Evolutionary conservation across 164 flowering plant genomes (phyloP).

Genomic region (Macadamia integrifolia): DNA sequence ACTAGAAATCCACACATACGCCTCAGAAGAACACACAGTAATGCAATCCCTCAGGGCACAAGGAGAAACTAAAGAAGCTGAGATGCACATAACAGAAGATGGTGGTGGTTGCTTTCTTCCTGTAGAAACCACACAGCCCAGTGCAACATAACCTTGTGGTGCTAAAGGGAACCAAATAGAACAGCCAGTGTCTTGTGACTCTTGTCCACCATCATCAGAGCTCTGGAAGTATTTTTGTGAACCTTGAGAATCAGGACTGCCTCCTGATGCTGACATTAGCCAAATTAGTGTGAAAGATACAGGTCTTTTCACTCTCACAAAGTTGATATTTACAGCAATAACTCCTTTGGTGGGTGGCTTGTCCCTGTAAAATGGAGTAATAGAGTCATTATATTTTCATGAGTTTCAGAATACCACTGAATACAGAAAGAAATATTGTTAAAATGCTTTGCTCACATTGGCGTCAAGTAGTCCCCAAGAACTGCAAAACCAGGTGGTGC

Average conservation of each 20-base stretch:
- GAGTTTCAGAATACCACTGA: neutral
- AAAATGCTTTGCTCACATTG: slow-evolving; percentile 54
- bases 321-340: slow-evolving; percentile 70
- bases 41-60: slow-evolving; percentile 82
- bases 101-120: slow-evolving; percentile 60
- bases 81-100: slow-evolving; percentile 73
- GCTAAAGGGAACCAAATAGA: slow-evolving; percentile 96
- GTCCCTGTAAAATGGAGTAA: slow-evolving; percentile 46
- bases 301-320: slow-evolving; percentile 76
- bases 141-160: slow-evolving; percentile 85
- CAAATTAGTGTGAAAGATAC: slow-evolving; percentile 67
- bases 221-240: slow-evolving; percentile 6
- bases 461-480: slow-evolving; percentile 93
- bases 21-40: slow-evolving; percentile 30
- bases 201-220: slow-evolving; percentile 15
- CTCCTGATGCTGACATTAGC: slow-evolving; percentile 36
- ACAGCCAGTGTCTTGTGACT: slow-evolving; percentile 30
- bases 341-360: slow-evolving; percentile 96
- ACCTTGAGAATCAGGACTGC: slow-evolving; percentile 7
- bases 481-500: slow-evolving; percentile 95
- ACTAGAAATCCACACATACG: slow-evolving; percentile 36
- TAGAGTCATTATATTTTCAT: slow-evolving; percentile 3
- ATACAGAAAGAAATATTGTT: neutral
- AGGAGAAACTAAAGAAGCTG: slow-evolving; percentile 69
- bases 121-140: slow-evolving; percentile 87